These are phyloP conservation scores for Lolium multiflorum DNA, from an alignment of 176 grass and related monocot genomes.

Conservation along the genomic window DNA sequence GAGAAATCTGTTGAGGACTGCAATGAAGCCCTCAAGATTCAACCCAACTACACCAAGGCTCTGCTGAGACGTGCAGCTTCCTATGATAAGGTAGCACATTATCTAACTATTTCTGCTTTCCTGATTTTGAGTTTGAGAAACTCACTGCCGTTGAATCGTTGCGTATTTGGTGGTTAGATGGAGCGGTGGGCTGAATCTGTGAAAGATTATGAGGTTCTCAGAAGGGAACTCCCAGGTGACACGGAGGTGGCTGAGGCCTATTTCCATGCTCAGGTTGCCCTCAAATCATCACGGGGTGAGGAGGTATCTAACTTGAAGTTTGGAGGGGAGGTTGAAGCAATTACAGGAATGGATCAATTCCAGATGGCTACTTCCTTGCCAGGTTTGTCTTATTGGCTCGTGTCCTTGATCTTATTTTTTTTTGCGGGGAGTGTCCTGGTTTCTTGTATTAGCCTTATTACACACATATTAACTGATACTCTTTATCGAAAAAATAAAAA, in stretches of 20 bases:
- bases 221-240: slow-evolving; percentile 82
- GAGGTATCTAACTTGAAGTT: slow-evolving; percentile 93
- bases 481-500: too few relatives aligned
- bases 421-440: neutral
- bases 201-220: slow-evolving; percentile 87
- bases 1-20: slow-evolving; percentile 93
- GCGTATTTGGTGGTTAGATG: slow-evolving; percentile 60
- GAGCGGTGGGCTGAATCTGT: slow-evolving; percentile 85
- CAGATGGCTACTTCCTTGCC: slow-evolving; percentile 81
- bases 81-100: slow-evolving; percentile 67
- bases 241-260: slow-evolving; percentile 85
- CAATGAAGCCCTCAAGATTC: slow-evolving; percentile 90
- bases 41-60: slow-evolving; percentile 93
- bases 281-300: slow-evolving; percentile 88
- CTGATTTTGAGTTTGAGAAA: slow-evolving; percentile 31
- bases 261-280: slow-evolving; percentile 86
- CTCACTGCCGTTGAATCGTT: slow-evolving; percentile 17
- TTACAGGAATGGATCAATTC: slow-evolving; percentile 83
- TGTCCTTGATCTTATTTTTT: slow-evolving; percentile 15
- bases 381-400: slow-evolving; percentile 57
- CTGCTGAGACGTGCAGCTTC: slow-evolving; percentile 95
- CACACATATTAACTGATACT: neutral
- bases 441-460: neutral
- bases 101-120: neutral
- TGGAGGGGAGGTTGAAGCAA: slow-evolving; percentile 88